Percentiles rank a stretch among this genome's conserved stretches.
These are phyloP conservation scores for Xylariaceae sp. DNA, from an alignment of 2,329 filamentous ascomycete species.

Conservation along the genomic window DNA sequence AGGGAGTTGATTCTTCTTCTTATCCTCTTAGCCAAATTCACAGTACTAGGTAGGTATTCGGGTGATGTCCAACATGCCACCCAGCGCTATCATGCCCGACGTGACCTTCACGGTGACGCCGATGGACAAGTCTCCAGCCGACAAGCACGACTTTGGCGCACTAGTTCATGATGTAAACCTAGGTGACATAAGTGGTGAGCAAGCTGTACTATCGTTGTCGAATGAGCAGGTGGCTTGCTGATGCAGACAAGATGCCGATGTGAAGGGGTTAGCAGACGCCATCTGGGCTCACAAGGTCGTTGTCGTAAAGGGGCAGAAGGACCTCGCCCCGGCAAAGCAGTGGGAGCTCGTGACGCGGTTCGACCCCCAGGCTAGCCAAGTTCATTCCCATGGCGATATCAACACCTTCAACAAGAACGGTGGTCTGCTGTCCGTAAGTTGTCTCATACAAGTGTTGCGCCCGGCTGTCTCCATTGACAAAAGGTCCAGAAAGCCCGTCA, in stretches of 20 bases:
- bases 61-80: no score
- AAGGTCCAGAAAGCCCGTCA: slow-evolving; percentile 23
- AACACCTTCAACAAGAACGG: slow-evolving; percentile 37
- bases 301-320: slow-evolving; percentile 37
- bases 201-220: no score
- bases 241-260: slow-evolving; percentile 28
- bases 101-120: slow-evolving; percentile 13
- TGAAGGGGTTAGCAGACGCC: slow-evolving; percentile 31
- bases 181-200: slow-evolving; percentile 28
- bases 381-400: slow-evolving; percentile 38
- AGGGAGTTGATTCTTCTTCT: no score
- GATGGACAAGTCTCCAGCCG: slow-evolving; percentile 21
- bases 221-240: neutral
- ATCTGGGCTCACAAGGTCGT: slow-evolving; percentile 41
- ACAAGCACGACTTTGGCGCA: slow-evolving; percentile 35
- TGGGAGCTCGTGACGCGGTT: slow-evolving; percentile 41
- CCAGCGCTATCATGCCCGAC: neutral
- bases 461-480: no score
- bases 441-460: neutral
- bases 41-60: no score
- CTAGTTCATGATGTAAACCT: slow-evolving; percentile 33
- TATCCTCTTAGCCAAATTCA: no score
- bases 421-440: slow-evolving; percentile 32
- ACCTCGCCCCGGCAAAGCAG: slow-evolving; percentile 37
- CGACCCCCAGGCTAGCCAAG: slow-evolving; percentile 34